These are phyloP conservation scores for Calcarisporium arbuscula DNA, from an alignment of 2,329 filamentous ascomycete genomes.

Conservation along the genomic window DNA sequence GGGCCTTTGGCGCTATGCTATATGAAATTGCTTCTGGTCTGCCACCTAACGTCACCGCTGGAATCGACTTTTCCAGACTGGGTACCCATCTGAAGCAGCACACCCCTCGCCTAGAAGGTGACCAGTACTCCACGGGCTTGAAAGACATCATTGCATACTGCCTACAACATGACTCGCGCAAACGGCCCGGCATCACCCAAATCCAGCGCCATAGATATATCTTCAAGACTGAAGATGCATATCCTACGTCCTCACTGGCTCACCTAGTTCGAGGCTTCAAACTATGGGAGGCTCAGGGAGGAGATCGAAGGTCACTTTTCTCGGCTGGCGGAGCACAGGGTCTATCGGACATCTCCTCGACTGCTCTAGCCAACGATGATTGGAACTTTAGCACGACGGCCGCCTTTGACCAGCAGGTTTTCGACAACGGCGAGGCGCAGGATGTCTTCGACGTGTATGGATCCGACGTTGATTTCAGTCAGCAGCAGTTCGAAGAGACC, in stretches of 20 bases:
- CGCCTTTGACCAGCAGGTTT: slow-evolving; percentile 54
- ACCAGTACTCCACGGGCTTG: slow-evolving; percentile 62
- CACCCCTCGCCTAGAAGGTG: slow-evolving; percentile 63
- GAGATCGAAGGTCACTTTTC: slow-evolving; percentile 61
- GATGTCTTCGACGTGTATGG: slow-evolving; percentile 58
- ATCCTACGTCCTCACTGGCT: slow-evolving; percentile 58
- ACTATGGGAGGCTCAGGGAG: slow-evolving; percentile 69
- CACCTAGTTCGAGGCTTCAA: slow-evolving; percentile 66
- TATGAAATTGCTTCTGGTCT: slow-evolving; percentile 75
- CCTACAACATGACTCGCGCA: slow-evolving; percentile 59
- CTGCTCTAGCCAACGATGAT: slow-evolving; percentile 47
- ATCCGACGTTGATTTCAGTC: slow-evolving; percentile 47
- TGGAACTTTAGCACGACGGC: slow-evolving; percentile 64
- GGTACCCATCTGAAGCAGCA: slow-evolving; percentile 53
- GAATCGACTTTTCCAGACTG: slow-evolving; percentile 40
- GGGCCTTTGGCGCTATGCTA: slow-evolving; percentile 77
- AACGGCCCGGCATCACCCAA: slow-evolving; percentile 62
- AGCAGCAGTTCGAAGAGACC: slow-evolving; percentile 39
- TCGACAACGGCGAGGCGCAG: slow-evolving; percentile 46
- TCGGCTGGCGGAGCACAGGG: slow-evolving; percentile 52
- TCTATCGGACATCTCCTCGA: slow-evolving; percentile 36
- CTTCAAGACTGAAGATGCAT: slow-evolving; percentile 51
- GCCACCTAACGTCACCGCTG: slow-evolving; percentile 61
- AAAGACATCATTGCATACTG: slow-evolving; percentile 68
- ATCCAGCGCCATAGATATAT: slow-evolving; percentile 67